Percentiles rank a stretch among this genome's conserved stretches.
Conservation (phyloP, 2,329 filamentous ascomycete species). For the Cercospora sojina region DNA sequence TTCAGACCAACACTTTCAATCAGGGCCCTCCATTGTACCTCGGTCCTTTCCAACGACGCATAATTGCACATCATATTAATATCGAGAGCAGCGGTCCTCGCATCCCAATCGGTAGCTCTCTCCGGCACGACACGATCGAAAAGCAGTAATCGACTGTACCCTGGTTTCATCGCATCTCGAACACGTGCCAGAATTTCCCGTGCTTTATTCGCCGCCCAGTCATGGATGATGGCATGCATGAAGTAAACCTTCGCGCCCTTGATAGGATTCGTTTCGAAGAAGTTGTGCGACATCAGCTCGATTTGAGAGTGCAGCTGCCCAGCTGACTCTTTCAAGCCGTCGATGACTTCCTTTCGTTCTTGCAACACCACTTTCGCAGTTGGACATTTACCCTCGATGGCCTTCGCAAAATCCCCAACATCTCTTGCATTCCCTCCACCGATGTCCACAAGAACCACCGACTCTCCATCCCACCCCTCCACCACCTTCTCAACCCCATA, state of each 20-base stretch:
- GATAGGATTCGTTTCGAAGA: conserved; percentile 24
- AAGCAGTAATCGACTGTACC: conserved; percentile 31
- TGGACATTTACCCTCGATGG: not conserved
- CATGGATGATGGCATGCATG: conserved; percentile 29
- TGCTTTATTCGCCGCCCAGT: conserved; percentile 28
- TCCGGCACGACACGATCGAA: conserved; percentile 31
- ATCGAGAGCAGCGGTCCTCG: conserved; percentile 36
- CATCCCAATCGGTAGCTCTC: conserved; percentile 15
- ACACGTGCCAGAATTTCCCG: conserved; percentile 25
- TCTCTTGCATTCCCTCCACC: conserved; percentile 30
- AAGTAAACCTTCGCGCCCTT: conserved; percentile 35
- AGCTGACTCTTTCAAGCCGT: not conserved
- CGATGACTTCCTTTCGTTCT: conserved; percentile 12
- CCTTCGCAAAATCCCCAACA: conserved; percentile 1
- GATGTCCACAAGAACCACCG: conserved; percentile 27
- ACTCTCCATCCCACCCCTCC: conserved; percentile 17
- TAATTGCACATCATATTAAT: conserved; percentile 45
- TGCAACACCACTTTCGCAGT: conserved; percentile 12
- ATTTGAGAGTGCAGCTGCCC: conserved; percentile 1
- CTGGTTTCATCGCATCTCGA: conserved; percentile 27
- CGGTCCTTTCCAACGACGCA: conserved; percentile 42
- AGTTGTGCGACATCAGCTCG: conserved; percentile 21
- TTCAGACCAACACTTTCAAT: conserved; percentile 20
- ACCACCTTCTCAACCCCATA: conserved; percentile 9
- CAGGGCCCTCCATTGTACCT: conserved; percentile 40